phyloP scores from a whole-genome alignment of 2,329 filamentous ascomycete genomes.

The Xylariaceae sp. region DNA sequence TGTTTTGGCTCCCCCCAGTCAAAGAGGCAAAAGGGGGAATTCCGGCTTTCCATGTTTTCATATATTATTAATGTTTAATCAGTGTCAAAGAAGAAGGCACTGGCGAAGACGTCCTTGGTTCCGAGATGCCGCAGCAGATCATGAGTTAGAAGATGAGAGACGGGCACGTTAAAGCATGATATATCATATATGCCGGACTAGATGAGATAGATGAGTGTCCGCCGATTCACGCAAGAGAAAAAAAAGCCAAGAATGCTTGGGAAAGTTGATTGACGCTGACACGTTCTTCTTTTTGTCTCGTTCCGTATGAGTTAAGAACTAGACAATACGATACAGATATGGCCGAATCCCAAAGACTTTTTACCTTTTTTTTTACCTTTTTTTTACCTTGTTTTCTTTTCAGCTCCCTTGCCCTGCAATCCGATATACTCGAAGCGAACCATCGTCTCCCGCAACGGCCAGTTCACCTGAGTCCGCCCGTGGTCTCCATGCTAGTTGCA shows the following conservation, averaged over 20 bases:
- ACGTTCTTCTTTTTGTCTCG: neutral
- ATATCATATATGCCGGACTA: no score
- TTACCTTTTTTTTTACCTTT: neutral
- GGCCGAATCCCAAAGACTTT: neutral
- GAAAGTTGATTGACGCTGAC: no score
- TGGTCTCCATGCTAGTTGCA: constrained; percentile 68
- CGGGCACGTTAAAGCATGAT: neutral
- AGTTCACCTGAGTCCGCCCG: constrained; percentile 36
- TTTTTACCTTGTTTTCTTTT: neutral
- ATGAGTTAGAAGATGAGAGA: neutral
- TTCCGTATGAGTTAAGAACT: neutral
- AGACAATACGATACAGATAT: neutral
- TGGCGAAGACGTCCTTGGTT: neutral
- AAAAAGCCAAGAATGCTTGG: no score
- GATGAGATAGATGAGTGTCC: no score
- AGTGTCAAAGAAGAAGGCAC: constrained; percentile 9
- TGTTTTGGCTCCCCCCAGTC: neutral
- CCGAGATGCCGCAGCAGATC: neutral
- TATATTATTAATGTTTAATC: constrained; percentile 28
- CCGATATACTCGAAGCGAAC: constrained; percentile 55
- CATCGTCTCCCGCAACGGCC: constrained; percentile 57
- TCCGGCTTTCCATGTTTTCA: neutral
- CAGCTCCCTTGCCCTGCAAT: constrained; percentile 29
- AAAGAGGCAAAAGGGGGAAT: neutral
- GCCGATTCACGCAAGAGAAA: no score